A percentile compares a stretch with the other conserved stretches of the same genome.
These are phyloP conservation scores for Coniella lustricola DNA, from an alignment of 2,329 filamentous ascomycete genomes.

Conservation along the genomic window DNA sequence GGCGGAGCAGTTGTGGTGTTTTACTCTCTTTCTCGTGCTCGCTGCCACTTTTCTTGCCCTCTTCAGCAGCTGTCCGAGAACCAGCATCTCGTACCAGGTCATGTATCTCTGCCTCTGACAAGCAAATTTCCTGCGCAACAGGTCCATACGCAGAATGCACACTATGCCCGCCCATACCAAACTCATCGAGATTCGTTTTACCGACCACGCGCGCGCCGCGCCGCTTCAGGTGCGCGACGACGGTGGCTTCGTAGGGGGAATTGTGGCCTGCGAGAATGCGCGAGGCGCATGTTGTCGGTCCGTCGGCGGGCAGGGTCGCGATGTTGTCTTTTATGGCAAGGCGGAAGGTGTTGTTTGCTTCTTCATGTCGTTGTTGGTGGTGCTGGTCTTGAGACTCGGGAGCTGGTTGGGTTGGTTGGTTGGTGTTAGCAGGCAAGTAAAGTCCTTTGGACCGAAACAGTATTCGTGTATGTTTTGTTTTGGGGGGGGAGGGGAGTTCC, in stretches of 20 bases:
- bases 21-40: slow-evolving; percentile 2
- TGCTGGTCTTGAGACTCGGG: not conserved
- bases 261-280: slow-evolving; percentile 61
- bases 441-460: too few species aligned
- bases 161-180: slow-evolving; percentile 33
- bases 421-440: not conserved
- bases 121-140: slow-evolving; percentile 18
- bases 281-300: slow-evolving; percentile 76
- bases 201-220: slow-evolving; percentile 59
- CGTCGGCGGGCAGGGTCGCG: slow-evolving; percentile 36
- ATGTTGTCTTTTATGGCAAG: slow-evolving; percentile 75
- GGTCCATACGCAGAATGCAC: slow-evolving; percentile 23
- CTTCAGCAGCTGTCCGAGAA: too few species aligned
- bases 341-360: slow-evolving; percentile 31
- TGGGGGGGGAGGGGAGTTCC: too few species aligned
- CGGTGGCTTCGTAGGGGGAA: slow-evolving; percentile 76
- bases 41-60: too few species aligned
- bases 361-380: not conserved
- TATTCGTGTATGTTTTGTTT: too few species aligned
- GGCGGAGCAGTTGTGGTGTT: slow-evolving; percentile 20
- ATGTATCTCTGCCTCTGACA: too few species aligned
- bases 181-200: slow-evolving; percentile 85
- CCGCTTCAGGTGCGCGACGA: slow-evolving; percentile 60
- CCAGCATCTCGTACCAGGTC: too few species aligned
- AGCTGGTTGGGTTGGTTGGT: not conserved